These are phyloP conservation scores for Schwanniomyces occidentalis DNA, from an alignment of 805 yeast genomes.

Conservation along the genomic window DNA sequence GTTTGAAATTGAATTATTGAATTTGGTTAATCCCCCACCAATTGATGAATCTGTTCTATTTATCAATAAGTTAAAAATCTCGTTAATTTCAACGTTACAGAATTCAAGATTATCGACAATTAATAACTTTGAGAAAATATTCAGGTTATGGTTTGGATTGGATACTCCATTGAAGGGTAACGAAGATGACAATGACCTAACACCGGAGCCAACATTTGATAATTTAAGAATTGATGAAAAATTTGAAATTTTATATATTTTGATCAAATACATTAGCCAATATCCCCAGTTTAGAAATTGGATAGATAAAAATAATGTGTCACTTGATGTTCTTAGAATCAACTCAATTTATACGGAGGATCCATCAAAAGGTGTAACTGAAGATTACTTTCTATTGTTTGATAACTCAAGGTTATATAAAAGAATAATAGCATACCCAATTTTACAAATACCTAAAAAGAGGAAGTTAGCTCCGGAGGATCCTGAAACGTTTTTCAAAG, in stretches of 20 bases:
- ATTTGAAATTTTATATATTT: constrained; percentile 46
- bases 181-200: constrained; percentile 20
- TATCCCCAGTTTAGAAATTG: constrained; percentile 48
- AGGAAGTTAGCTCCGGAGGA: constrained; percentile 32
- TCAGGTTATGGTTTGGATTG: constrained; percentile 34
- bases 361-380: constrained; percentile 13
- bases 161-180: constrained; percentile 33
- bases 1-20: constrained; percentile 61
- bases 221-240: constrained; percentile 45
- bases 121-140: constrained; percentile 33
- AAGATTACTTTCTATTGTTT: constrained; percentile 40
- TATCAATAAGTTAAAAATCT: constrained; percentile 43
- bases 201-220: constrained; percentile 34
- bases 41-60: constrained; percentile 37
- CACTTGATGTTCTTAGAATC: constrained; percentile 25
- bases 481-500: constrained; percentile 29
- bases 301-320: constrained; percentile 38
- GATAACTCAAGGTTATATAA: constrained; percentile 56
- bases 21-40: constrained; percentile 32
- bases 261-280: constrained; percentile 45
- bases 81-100: constrained; percentile 41
- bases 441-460: constrained; percentile 34
- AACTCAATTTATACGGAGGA: constrained; percentile 13
- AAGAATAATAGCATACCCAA: constrained; percentile 24
- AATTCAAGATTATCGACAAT: constrained; percentile 32